Conservation (phyloP, 805 yeast species). For the Barnettozyma sucrosica region DNA sequence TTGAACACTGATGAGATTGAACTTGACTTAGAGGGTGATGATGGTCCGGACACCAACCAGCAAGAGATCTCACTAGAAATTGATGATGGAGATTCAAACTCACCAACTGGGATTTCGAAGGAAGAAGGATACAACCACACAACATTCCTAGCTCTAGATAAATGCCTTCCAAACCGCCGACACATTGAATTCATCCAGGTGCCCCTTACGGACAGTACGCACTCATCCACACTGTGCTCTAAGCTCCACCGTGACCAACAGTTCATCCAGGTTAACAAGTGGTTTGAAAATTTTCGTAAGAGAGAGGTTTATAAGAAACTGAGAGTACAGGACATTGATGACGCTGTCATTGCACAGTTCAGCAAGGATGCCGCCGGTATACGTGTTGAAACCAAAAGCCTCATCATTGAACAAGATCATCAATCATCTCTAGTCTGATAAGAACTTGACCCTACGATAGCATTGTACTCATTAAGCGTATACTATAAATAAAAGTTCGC, state of each 20-base stretch:
- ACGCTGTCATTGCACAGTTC: constrained; percentile 14
- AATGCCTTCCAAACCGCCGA: constrained; percentile 62
- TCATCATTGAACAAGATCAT: background rate
- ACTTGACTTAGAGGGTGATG: constrained; percentile 1
- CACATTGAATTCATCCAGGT: constrained; percentile 51
- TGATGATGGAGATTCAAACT: constrained; percentile 24
- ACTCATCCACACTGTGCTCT: constrained; percentile 4
- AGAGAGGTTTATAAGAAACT: constrained; percentile 12
- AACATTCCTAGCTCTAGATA: constrained; percentile 74
- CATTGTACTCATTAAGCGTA: background rate
- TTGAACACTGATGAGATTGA: constrained; percentile 9
- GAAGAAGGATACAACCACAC: constrained; percentile 28
- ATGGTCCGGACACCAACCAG: constrained; percentile 1
- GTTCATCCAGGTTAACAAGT: constrained; percentile 16
- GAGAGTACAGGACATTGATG: constrained; percentile 10
- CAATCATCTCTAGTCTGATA: background rate
- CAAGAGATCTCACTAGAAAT: constrained; percentile 28
- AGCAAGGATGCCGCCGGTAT: constrained; percentile 13
- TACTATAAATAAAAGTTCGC: background rate
- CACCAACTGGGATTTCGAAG: constrained; percentile 7
- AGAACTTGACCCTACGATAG: no score
- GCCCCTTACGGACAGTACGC: constrained; percentile 25
- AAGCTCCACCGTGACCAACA: constrained; percentile 18
- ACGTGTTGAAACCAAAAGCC: background rate
- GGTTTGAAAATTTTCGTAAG: constrained; percentile 14